Evolutionary conservation across 176 grass and related monocot genomes (phyloP), one percentile per base, ranked within the genome.

Genomic region (Lolium rigidum): DNA sequence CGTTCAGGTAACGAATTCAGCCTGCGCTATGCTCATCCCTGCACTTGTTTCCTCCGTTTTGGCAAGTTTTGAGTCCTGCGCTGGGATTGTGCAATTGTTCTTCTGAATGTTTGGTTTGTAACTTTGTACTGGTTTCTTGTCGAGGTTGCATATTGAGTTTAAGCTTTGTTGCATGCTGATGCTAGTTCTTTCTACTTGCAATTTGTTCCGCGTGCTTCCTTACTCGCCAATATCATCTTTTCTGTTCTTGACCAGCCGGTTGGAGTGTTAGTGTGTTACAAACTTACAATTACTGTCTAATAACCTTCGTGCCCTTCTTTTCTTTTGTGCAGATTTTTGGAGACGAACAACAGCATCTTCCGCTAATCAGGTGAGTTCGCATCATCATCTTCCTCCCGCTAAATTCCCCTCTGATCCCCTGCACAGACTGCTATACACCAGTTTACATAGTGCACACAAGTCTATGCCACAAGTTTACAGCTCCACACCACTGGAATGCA

Each of bases 1-100:
- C 77, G 31, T 82, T 90, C 70, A 76, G 88, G 91, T 88, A 90
- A 90, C 20, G 67, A 75, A 69, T 67, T 25, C 1, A 59, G n/a
- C 44, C 72, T 75, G 56, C 59, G 7, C 4, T 54, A 24, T 77
- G 2, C 62, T 84, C 14, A 13, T 60, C 13, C 39, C 3, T 16
- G 12, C 59, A 11, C 9, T 46, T 57, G 61, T 38, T 82, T 68
- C 20, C 72, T 2, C 21, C 50, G 9, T 77, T 83, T 69, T 21
- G 76, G 81, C 21, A 60, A 75, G 2, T 28, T 80, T 77, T 15
- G 14, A 6, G 43, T 18, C 55, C 12, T 8, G n/a, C 70, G 62
- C 28, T 26, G 77, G 6, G 9, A 6, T n/a, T 20, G 2, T 20
- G 5, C 47, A 22, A 5, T 66, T 13, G 12, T 28, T 25, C 22